A percentile compares a stretch with the other conserved stretches of the same genome.
Evolutionary conservation across 75 land plant genomes (phyloP).

Genomic region (Pinus tabuliformis): DNA sequence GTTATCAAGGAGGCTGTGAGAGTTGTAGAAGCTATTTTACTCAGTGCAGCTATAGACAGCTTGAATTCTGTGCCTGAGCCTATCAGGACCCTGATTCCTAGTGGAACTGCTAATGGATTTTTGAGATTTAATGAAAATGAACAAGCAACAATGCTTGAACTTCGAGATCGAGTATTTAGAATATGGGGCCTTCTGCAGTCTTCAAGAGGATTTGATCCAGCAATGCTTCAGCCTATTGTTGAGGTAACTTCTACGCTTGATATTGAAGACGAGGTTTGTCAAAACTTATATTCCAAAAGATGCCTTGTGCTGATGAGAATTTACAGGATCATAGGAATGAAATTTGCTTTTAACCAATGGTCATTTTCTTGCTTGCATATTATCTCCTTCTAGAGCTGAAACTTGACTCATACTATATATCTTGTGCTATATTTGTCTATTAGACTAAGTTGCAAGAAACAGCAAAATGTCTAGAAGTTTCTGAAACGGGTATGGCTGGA

Average conservation of each 20-base stretch:
- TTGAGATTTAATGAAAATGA: slow-evolving; percentile 52
- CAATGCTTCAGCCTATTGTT: slow-evolving; percentile 77
- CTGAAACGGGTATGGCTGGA: too few relatives aligned
- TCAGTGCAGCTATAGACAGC: slow-evolving; percentile 70
- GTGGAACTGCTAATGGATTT: slow-evolving; percentile 30
- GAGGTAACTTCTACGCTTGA: slow-evolving; percentile 44
- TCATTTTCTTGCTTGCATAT: background rate
- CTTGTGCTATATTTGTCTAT: background rate
- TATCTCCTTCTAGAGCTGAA: background rate
- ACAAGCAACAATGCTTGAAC: slow-evolving; percentile 61
- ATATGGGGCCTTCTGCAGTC: slow-evolving; percentile 85
- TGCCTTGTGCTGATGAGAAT: background rate
- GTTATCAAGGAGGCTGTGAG: slow-evolving; percentile 82
- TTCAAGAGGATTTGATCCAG: slow-evolving; percentile 80
- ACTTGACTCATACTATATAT: background rate
- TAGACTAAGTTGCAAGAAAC: background rate
- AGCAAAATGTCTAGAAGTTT: too few relatives aligned
- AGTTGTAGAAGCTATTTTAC: slow-evolving; percentile 78
- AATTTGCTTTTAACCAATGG: background rate
- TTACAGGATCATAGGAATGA: background rate
- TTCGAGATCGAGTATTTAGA: slow-evolving; percentile 72
- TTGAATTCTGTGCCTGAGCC: slow-evolving; percentile 60
- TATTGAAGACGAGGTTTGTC: background rate
- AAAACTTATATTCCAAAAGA: background rate
- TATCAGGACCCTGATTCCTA: slow-evolving; percentile 45